These are phyloP conservation scores for Limnanthes douglasii DNA, from an alignment of 345 rosid species.

Conservation along the genomic window DNA sequence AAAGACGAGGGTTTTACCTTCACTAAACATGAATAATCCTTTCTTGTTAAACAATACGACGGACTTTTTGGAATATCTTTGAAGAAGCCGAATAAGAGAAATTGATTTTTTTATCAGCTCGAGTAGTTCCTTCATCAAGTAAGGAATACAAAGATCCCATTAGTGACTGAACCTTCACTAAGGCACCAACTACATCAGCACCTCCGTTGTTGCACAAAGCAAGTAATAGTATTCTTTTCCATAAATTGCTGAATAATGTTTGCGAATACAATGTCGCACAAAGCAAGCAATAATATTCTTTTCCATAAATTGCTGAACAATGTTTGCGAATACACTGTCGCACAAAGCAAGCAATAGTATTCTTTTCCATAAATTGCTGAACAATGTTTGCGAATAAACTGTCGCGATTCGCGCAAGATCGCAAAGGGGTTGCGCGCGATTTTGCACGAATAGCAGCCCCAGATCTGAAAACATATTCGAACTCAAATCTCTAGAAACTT, in stretches of 20 bases:
- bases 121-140: constrained; percentile 48
- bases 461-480: no score
- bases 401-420: no score
- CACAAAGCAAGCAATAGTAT: constrained; percentile 54
- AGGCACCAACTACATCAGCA: constrained; percentile 25
- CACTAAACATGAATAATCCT: constrained; percentile 42
- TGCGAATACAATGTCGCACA: no score
- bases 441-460: no score
- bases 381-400: no score
- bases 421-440: no score
- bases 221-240: constrained; percentile 54
- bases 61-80: constrained; percentile 37
- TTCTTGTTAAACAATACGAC: constrained; percentile 27
- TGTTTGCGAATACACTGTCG: no score
- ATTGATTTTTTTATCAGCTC: constrained; percentile 62
- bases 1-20: no score
- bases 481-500: no score
- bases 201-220: constrained; percentile 62
- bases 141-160: constrained; percentile 55
- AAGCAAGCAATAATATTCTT: constrained; percentile 53
- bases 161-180: constrained; percentile 36
- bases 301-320: constrained; percentile 34
- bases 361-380: constrained; percentile 41
- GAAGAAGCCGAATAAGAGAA: constrained; percentile 51
- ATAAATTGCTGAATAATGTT: constrained; percentile 29